These are phyloP conservation scores for Acmispon strigosus DNA, from an alignment of 306 rosid species.

Conservation along the genomic window DNA sequence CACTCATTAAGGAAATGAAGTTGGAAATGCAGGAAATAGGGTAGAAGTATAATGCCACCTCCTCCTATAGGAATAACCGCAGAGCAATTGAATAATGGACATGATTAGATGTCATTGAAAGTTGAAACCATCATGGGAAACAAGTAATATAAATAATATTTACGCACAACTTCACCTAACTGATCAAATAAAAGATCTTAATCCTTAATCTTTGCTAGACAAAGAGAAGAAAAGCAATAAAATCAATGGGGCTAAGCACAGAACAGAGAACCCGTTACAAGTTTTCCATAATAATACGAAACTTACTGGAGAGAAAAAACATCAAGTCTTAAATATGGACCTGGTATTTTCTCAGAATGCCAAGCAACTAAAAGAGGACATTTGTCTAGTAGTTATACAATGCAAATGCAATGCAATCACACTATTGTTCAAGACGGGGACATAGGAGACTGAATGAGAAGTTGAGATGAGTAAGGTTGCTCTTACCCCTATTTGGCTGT, in stretches of 20 bases:
- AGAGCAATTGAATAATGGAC: neutral
- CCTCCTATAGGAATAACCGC: neutral
- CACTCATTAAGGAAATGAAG: neutral
- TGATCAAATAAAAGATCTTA: neutral
- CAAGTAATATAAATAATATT: neutral
- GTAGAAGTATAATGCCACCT: neutral
- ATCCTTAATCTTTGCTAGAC: neutral
- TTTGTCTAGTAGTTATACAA: neutral
- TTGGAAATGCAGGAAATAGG: neutral
- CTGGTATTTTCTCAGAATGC: constrained; percentile 6
- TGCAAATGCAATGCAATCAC: neutral
- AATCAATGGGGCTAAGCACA: neutral
- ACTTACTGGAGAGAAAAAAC: neutral
- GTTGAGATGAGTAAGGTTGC: constrained; percentile 17
- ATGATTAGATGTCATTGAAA: constrained; percentile 5
- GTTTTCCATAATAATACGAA: neutral
- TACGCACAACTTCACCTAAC: constrained; percentile 7
- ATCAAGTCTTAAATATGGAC: neutral
- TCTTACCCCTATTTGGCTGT: constrained; percentile 94
- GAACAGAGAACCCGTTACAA: constrained; percentile 1
- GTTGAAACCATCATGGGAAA: neutral
- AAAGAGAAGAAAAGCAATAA: neutral
- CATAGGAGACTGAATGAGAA: constrained; percentile 1
- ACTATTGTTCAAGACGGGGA: neutral
- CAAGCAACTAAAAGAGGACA: constrained; percentile 5